phyloP scores from a whole-genome alignment of 225 moss, liverwort and hornwort genomes.

The Physcomitrellopsis africana region DNA sequence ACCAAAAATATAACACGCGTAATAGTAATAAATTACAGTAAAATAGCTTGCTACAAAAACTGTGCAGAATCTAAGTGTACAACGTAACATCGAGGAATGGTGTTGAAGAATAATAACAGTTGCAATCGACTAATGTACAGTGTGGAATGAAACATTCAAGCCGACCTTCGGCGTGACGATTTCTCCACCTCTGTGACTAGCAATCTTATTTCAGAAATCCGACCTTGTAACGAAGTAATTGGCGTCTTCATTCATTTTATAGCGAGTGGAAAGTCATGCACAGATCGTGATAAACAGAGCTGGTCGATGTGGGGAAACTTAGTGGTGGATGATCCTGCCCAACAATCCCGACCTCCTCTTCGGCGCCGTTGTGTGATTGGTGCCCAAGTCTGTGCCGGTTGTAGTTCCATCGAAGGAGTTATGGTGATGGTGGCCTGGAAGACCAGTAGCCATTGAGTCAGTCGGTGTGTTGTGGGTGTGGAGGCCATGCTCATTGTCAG shows the following conservation, averaged over 20 bases:
- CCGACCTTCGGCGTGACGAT: not conserved
- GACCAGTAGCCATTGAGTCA: not conserved
- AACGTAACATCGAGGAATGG: not conserved
- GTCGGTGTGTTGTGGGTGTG: not conserved
- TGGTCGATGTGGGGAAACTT: not conserved
- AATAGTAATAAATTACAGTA: too few relatives aligned
- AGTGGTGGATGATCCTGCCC: conserved; percentile 35
- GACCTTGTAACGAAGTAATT: not conserved
- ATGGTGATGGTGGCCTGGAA: conserved; percentile 17
- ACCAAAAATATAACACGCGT: too few relatives aligned
- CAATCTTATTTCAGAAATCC: not conserved
- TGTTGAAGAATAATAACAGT: conserved; percentile 11
- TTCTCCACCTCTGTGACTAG: not conserved
- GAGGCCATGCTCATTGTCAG: conserved; percentile 20
- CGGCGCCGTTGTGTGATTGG: not conserved
- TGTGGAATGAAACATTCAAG: not conserved
- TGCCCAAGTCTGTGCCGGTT: not conserved
- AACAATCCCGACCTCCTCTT: conserved; percentile 35
- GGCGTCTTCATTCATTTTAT: not conserved
- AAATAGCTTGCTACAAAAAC: too few relatives aligned
- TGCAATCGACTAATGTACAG: conserved; percentile 7
- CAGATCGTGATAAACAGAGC: not conserved
- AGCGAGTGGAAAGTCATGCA: not conserved
- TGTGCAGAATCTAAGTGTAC: too few relatives aligned
- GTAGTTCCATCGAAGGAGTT: not conserved